Conservation (phyloP, 208 protist genomes). For the Trypanosoma mega region DNA sequence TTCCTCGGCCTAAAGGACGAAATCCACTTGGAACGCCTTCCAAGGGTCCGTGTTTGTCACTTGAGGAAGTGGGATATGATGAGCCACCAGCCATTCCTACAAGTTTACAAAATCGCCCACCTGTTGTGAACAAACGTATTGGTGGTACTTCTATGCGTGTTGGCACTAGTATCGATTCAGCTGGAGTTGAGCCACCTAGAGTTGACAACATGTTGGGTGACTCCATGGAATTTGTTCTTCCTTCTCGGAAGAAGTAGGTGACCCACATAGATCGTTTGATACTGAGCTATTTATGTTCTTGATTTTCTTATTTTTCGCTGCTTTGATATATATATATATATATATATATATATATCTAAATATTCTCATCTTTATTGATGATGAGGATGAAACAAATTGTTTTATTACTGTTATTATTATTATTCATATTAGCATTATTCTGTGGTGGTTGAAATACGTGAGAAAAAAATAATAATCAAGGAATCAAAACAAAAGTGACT, state of each 20-base stretch:
- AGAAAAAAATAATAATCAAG: no score
- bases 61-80: conserved; percentile 86
- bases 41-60: conserved; percentile 67
- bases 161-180: conserved; percentile 60
- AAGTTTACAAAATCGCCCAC: conserved; percentile 65
- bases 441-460: no score
- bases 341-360: no score
- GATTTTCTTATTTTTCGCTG: no score
- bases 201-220: conserved; percentile 53
- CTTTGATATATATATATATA: no score
- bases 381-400: no score
- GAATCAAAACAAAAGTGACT: no score
- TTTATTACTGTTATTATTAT: no score
- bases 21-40: conserved; percentile 62
- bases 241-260: conserved; percentile 5
- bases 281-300: no score
- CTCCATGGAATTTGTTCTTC: conserved; percentile 45
- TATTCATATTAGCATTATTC: no score
- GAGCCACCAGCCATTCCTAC: conserved; percentile 64
- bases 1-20: conserved; percentile 58
- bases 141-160: conserved; percentile 85
- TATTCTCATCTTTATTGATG: no score
- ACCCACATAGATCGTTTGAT: no score
- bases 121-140: conserved; percentile 45
- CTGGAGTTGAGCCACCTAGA: conserved; percentile 51